A percentile compares a stretch with the other conserved stretches of the same genome.
These are phyloP conservation scores for Backusella psychrophila DNA, from an alignment of 192 early-diverging fungal genomes.

Conservation along the genomic window DNA sequence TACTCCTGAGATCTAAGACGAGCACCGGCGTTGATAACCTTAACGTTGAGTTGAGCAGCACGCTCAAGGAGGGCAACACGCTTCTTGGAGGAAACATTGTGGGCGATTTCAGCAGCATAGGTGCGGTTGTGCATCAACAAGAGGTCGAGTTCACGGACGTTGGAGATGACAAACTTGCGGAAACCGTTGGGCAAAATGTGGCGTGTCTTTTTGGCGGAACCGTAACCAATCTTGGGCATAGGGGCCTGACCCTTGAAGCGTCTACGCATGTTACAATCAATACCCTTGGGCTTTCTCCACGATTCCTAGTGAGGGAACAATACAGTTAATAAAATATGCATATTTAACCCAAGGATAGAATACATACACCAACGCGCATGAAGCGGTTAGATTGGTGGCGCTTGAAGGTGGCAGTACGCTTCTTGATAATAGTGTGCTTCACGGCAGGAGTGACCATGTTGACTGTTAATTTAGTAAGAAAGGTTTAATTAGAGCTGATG, in stretches of 20 bases:
- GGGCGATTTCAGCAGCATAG: conserved; percentile 99
- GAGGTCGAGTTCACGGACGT: conserved; percentile 89
- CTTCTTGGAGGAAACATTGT: conserved; percentile 95
- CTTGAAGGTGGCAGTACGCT: conserved; percentile 95
- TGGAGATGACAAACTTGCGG: conserved; percentile 97
- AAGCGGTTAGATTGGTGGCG: conserved; percentile 99
- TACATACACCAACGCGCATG: conserved; percentile 84
- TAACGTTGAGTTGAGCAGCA: conserved; percentile 94
- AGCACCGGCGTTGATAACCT: conserved; percentile 92
- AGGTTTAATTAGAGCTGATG: background rate
- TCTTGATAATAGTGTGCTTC: conserved; percentile 98
- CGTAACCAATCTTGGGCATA: conserved; percentile 99
- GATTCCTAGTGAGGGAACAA: conserved; percentile 62
- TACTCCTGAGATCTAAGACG: conserved; percentile 80
- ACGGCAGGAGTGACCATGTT: conserved; percentile 94
- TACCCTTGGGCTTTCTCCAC: conserved; percentile 99
- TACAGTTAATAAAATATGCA: background rate
- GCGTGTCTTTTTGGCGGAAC: conserved; percentile 94
- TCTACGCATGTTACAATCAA: conserved; percentile 97
- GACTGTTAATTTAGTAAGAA: background rate
- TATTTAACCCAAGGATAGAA: background rate
- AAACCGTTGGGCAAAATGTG: conserved; percentile 98
- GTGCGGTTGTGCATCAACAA: conserved; percentile 99
- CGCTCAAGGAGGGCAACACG: conserved; percentile 89
- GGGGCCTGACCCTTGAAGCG: conserved; percentile 97